These are phyloP conservation scores for Allantophomopsis lycopodina DNA, from an alignment of 2,329 filamentous ascomycete species.

Conservation along the genomic window DNA sequence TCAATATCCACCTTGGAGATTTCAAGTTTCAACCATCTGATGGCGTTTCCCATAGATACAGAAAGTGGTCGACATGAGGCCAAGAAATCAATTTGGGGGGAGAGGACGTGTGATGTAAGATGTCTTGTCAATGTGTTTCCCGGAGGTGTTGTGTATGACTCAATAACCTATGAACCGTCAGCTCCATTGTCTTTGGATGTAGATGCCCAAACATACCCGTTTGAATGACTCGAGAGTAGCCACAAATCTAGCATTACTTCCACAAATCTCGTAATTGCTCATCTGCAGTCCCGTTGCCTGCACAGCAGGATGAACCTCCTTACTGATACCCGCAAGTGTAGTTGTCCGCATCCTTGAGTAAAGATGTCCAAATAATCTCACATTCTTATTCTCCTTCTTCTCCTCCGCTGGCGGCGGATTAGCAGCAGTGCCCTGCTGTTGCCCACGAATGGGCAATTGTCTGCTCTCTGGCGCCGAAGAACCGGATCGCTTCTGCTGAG, in stretches of 20 bases:
- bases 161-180: slow-evolving; percentile 53
- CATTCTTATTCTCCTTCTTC: slow-evolving; percentile 49
- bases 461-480: slow-evolving; percentile 15
- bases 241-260: slow-evolving; percentile 78
- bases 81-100: slow-evolving; percentile 90
- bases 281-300: slow-evolving; percentile 81
- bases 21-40: slow-evolving; percentile 84
- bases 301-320: slow-evolving; percentile 75
- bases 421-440: slow-evolving; percentile 12
- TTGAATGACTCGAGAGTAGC: slow-evolving; percentile 85
- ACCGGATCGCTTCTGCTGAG: slow-evolving; percentile 18
- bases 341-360: slow-evolving; percentile 61
- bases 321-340: slow-evolving; percentile 43
- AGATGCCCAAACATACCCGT: slow-evolving; percentile 38
- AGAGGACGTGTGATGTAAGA: slow-evolving; percentile 80
- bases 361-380: slow-evolving; percentile 72
- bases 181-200: background rate
- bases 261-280: slow-evolving; percentile 66
- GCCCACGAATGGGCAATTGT: slow-evolving; percentile 11
- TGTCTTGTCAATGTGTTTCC: slow-evolving; percentile 80
- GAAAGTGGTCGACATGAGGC: slow-evolving; percentile 90
- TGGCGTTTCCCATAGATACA: slow-evolving; percentile 93
- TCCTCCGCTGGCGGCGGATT: slow-evolving; percentile 28
- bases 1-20: slow-evolving; percentile 86
- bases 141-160: slow-evolving; percentile 80